Evolutionary conservation across 2,329 filamentous ascomycete genomes (phyloP), one percentile per base, ranked within the genome.

Genomic region (Pseudopyricularia cyperi): DNA sequence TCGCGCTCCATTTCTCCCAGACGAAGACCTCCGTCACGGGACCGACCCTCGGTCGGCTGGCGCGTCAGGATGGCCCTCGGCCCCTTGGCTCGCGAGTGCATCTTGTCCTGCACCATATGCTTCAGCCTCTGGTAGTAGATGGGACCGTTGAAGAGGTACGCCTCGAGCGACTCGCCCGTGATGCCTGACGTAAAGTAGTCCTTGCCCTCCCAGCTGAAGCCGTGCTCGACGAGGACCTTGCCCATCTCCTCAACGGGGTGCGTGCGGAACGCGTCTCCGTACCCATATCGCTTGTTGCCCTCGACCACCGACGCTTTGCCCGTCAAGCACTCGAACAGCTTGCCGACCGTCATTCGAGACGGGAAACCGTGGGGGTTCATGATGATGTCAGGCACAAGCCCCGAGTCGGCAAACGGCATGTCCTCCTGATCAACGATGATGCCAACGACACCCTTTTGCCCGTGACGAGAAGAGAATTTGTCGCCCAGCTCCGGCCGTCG

Each of bases 331-430:
- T 98, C 93, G 50, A 98, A 80, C 74, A 98, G 86, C 69, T 98
- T 98, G 32, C 93, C 93, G 56, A 98, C 93, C 52, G 93, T 98
- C 93, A 98, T 98, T 67, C 93, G 93, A 32, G 91, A 97, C 1
- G 93, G 93, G 76, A 98, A 98, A 82, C 93, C 93, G 71, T 98
- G 93, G 0, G 94, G 93, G 73, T 98, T 98, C 93, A 98, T 98
- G 79, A 98, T 98, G 59, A 98, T 96, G 68, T 98, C 93, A 0
- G 93, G 93, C n/a, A 83, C 85, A 58, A 98, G 80, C 2, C 93
- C 94, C 51, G 77, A 74, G 68, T 98, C 93, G 34, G 86, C 86
- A 71, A 98, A 98, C 0, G 93, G 93, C 82, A 98, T 86, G 64
- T 98, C 93, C 63, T 93, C 89, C 69, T 97, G 91, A 56, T 95